Base-by-base conservation (phyloP, 768 basidiomycete species). In the Amanita muscaria region DNA sequence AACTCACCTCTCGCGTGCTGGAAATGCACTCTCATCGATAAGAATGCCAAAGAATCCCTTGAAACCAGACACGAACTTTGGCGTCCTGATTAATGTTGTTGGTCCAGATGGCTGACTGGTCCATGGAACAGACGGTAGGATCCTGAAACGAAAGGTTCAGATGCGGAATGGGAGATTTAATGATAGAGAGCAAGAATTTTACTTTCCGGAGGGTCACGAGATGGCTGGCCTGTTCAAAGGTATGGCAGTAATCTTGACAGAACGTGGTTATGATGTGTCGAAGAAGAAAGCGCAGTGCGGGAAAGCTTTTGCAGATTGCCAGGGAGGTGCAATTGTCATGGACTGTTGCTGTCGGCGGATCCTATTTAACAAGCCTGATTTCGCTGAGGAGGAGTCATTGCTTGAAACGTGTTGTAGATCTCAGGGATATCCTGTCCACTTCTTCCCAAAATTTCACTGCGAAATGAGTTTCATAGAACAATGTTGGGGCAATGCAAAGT, bases 181-280 rank as follows among this genome's bases (percentile, higher is more conserved):
- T 1, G 44, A 64, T 51, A 60, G 64, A 2, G 35, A 27, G 0
- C 64, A 68, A 34, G 14, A 39, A 1, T 42, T 67, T 11, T 68
- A 68, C 47, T 68, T 53, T 46, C 59, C 60, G 2, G 46, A 46
- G 0, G 56, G 64, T 38, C 44, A 67, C 42, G 29, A 43, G 8
- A 31, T 11, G 19, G 45, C 51, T 1, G 62, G 65, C 0, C 19
- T 52, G 0, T 71, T 68, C 55, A 70, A 71, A 51, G 70, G 68
- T 5, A 72, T 69, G 65, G 60, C 50, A 2, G 19, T 36, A 0
- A 63, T 68, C 38, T 53, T 70, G 3, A 14, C 56, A 16, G 64
- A 58, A 42, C 57, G 35, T 32, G 65, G 51, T 11, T 53, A 24
- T 29, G 27, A 29, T 29, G 7, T 12, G 51, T 50, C 46, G 42